phyloP scores from a whole-genome alignment of 139 green algal species.

The Closterium sp. region DNA sequence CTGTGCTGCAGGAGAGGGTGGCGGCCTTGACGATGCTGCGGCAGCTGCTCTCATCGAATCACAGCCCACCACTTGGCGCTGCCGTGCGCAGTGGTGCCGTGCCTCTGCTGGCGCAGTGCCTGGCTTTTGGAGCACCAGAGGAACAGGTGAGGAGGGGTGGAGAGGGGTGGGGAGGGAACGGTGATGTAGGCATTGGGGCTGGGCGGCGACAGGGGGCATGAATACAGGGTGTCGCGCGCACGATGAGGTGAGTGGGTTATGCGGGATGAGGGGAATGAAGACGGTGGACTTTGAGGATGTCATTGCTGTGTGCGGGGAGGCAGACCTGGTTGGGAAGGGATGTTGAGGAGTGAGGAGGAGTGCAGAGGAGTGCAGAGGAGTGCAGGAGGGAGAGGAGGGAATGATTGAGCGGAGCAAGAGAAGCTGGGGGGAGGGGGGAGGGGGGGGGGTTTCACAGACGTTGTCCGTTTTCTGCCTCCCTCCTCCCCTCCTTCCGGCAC shows the following conservation, averaged over 20 bases:
- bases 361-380: too few relatives aligned
- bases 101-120: slow-evolving; percentile 31
- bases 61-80: slow-evolving; percentile 1
- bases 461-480: background rate
- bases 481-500: background rate
- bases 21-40: slow-evolving; percentile 14
- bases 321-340: background rate
- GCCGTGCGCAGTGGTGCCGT: slow-evolving; percentile 27
- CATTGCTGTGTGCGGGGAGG: too few relatives aligned
- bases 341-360: too few relatives aligned
- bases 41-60: slow-evolving; percentile 20
- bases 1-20: background rate
- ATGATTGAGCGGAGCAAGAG: too few relatives aligned
- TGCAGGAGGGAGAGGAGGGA: too few relatives aligned
- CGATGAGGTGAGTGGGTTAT: too few relatives aligned
- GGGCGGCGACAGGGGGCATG: too few relatives aligned
- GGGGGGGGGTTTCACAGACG: background rate
- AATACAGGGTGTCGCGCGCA: too few relatives aligned
- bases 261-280: too few relatives aligned
- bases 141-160: slow-evolving; percentile 2
- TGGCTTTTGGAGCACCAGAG: slow-evolving; percentile 32
- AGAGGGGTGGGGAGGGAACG: too few relatives aligned
- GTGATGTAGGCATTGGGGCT: background rate
- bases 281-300: too few relatives aligned
- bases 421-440: background rate